phyloP scores from a whole-genome alignment of 2,329 filamentous ascomycete genomes.

The Alternaria triticimaculans region DNA sequence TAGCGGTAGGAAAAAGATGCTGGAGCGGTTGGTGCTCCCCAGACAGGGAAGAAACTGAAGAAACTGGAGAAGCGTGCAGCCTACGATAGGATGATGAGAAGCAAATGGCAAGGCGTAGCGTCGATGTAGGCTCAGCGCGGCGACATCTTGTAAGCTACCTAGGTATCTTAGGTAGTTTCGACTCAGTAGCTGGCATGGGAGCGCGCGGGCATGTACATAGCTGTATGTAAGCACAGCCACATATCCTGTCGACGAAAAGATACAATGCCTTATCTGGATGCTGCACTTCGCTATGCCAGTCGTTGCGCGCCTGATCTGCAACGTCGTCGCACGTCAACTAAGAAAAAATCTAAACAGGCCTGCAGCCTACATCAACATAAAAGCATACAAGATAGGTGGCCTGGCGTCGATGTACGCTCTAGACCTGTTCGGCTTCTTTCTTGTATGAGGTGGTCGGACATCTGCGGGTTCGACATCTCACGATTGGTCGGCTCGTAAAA shows the following conservation, averaged over 20 bases:
- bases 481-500: conserved; percentile 20
- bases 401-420: too few species aligned
- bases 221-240: neutral
- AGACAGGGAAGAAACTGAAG: neutral
- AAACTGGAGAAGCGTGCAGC: neutral
- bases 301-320: neutral
- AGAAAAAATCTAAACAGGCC: too few species aligned
- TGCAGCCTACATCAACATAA: too few species aligned
- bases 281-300: neutral
- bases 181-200: neutral
- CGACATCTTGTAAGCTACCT: neutral
- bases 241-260: neutral
- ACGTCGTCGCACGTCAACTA: too few species aligned
- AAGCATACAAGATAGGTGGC: too few species aligned
- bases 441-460: neutral
- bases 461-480: neutral
- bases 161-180: neutral
- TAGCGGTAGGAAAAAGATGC: too few species aligned
- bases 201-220: neutral
- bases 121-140: neutral
- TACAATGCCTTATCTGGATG: neutral
- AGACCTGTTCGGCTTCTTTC: conserved; percentile 7
- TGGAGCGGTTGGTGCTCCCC: neutral
- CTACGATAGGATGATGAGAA: neutral
- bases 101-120: neutral